These are phyloP conservation scores for Wickerhamiella spandovensis DNA, from an alignment of 805 yeast genomes.

Conservation along the genomic window DNA sequence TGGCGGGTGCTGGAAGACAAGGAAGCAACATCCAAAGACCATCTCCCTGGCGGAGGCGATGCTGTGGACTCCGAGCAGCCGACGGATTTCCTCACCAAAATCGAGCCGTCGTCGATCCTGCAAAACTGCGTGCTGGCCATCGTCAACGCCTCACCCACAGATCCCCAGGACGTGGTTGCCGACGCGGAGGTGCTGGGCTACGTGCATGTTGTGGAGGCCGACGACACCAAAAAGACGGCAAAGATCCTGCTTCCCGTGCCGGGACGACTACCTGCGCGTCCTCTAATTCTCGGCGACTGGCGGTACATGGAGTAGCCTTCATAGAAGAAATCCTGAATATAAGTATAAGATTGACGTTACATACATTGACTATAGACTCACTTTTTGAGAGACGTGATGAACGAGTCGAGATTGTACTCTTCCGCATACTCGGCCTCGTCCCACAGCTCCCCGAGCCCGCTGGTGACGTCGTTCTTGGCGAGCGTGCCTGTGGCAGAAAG, in stretches of 20 bases:
- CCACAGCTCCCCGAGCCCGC: constrained; percentile 89
- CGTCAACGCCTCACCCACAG: constrained; percentile 36
- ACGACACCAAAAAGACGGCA: constrained; percentile 56
- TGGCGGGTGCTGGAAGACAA: constrained; percentile 40
- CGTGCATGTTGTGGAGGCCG: constrained; percentile 55
- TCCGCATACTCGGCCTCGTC: constrained; percentile 93
- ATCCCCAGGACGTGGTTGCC: constrained; percentile 34
- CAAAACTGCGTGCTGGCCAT: constrained; percentile 69
- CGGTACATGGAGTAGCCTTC: constrained; percentile 63
- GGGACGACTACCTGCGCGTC: constrained; percentile 65
- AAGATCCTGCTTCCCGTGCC: constrained; percentile 78
- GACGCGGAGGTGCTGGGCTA: constrained; percentile 63
- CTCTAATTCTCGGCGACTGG: constrained; percentile 59
- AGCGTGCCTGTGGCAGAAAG: constrained; percentile 47
- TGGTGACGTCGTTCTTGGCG: constrained; percentile 75
- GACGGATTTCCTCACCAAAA: constrained; percentile 24
- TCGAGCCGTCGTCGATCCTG: constrained; percentile 31
- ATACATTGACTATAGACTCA: not conserved
- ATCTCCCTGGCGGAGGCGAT: constrained; percentile 2
- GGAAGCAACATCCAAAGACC: constrained; percentile 5
- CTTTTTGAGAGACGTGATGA: constrained; percentile 63
- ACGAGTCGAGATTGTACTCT: constrained; percentile 86
- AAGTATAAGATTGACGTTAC: constrained; percentile 1
- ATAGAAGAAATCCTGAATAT: not conserved
- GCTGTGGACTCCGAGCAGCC: constrained; percentile 23